Evolutionary conservation across 805 yeast genomes (phyloP), one percentile per base, ranked within the genome.

Genomic region (Starmerella asiatica): DNA sequence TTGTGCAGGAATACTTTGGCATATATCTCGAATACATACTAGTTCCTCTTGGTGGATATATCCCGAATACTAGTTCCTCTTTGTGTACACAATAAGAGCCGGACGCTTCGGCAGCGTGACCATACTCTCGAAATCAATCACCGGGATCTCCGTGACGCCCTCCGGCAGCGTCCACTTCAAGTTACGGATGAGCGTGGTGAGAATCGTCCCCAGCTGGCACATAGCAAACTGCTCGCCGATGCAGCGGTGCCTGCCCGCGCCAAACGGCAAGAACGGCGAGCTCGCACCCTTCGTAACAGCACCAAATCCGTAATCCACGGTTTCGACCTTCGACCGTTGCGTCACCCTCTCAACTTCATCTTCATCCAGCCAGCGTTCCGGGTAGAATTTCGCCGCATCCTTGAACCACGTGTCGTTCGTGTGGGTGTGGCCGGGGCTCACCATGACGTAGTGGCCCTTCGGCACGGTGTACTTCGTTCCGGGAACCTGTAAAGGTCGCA

Each of bases 191-290:
- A 68, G 81, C 15, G 84, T 73, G 29, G 82, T 63, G 56, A 91
- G 66, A 45, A 91, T 68, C 36, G 91, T 76, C 36, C 94, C 94
- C 49, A 91, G 71, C 68, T 91, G 98, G 50, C 79, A 76, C 61
- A 77, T 83, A 20, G 98, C 98, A 65, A 91, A 91, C 60, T 88
- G 97, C 64, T 91, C 98, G 59, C 98, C 98, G 56, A 91, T 88
- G 66, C 98, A 91, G 67, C 98, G 80, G 62, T 91, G 98, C 71
- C 98, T 81, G 51, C 98, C 98, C 62, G 97, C 98, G 53, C 98
- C 98, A 56, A 91, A 91, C 40, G 98, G 98, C 59, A 91, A 73
- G 64, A 84, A 91, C 43, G 97, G 94, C 32, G 95, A 83, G 23
- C 82, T 68, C 38, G 88, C 97, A 64, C 97, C 98, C 65, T 91